Conservation (phyloP, 768 basidiomycete species). For the Sistotremastrum suecicum region DNA sequence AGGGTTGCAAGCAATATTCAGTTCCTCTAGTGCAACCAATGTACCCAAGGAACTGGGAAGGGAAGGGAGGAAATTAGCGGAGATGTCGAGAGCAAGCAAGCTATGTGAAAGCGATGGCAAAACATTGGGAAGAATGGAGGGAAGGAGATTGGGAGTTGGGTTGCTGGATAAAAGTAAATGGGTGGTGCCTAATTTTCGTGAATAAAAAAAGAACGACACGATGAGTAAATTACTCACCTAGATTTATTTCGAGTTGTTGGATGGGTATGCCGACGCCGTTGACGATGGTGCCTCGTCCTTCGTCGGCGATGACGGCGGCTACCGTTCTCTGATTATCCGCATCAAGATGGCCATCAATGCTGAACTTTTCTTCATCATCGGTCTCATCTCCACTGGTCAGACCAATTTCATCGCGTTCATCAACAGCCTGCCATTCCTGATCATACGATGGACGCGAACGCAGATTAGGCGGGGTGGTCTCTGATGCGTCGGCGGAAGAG, state of each 20-base stretch:
- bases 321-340: slow-evolving; percentile 54
- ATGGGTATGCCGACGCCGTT: slow-evolving; percentile 52
- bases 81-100: slow-evolving; percentile 87
- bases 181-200: slow-evolving; percentile 54
- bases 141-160: slow-evolving; percentile 61
- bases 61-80: slow-evolving; percentile 71
- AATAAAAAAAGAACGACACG: neutral
- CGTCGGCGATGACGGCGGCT: slow-evolving; percentile 66
- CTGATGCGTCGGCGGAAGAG: slow-evolving; percentile 20
- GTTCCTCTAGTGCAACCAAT: slow-evolving; percentile 77
- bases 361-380: slow-evolving; percentile 20
- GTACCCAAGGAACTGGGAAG: slow-evolving; percentile 73
- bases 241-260: slow-evolving; percentile 46
- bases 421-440: slow-evolving; percentile 57
- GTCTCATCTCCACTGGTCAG: slow-evolving; percentile 40
- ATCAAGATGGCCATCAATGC: slow-evolving; percentile 16
- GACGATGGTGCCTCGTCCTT: slow-evolving; percentile 74
- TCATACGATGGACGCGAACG: slow-evolving; percentile 64
- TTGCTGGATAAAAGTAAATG: slow-evolving; percentile 86
- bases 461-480: slow-evolving; percentile 25
- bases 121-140: slow-evolving; percentile 51
- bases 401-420: slow-evolving; percentile 54
- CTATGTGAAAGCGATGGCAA: slow-evolving; percentile 64
- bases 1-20: slow-evolving; percentile 87
- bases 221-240: slow-evolving; percentile 37